A percentile compares a stretch with the other conserved stretches of the same genome.
These are phyloP conservation scores for Paracoccidioides brasiliensis DNA, from an alignment of 2,329 filamentous ascomycete genomes.

Conservation along the genomic window DNA sequence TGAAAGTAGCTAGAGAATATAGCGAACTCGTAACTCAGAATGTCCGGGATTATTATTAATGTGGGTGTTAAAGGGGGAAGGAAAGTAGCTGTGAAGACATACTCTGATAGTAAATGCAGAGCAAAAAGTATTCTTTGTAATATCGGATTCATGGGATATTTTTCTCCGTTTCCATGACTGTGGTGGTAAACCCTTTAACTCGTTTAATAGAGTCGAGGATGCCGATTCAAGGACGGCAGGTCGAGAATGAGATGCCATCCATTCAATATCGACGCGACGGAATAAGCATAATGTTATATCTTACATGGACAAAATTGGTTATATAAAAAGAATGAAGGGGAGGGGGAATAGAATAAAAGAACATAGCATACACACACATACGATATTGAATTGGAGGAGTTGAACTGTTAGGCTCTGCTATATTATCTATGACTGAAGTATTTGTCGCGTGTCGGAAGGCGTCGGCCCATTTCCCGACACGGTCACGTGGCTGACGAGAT, in stretches of 20 bases:
- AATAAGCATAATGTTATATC: background rate
- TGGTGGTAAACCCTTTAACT: background rate
- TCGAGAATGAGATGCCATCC: constrained; percentile 25
- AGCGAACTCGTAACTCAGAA: background rate
- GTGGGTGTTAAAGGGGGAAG: background rate
- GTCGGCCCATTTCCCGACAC: background rate
- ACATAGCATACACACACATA: background rate
- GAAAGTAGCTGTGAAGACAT: constrained; percentile 5
- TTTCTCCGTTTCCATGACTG: constrained; percentile 21
- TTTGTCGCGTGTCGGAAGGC: background rate
- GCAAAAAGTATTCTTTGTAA: constrained; percentile 7
- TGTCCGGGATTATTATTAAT: background rate
- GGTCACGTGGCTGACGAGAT: background rate
- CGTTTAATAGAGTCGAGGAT: constrained; percentile 22
- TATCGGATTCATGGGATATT: constrained; percentile 12
- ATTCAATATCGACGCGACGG: constrained; percentile 13
- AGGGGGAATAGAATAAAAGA: background rate
- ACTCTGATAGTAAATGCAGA: constrained; percentile 21
- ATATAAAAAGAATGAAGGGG: background rate
- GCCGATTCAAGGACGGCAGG: constrained; percentile 23
- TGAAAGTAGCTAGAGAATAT: background rate
- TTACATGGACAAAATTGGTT: background rate
- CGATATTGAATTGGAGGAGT: background rate
- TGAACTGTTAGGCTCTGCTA: background rate
- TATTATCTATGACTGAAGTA: no score